Conservation (phyloP, 2,329 filamentous ascomycete genomes). For the Rutstroemia sp. region DNA sequence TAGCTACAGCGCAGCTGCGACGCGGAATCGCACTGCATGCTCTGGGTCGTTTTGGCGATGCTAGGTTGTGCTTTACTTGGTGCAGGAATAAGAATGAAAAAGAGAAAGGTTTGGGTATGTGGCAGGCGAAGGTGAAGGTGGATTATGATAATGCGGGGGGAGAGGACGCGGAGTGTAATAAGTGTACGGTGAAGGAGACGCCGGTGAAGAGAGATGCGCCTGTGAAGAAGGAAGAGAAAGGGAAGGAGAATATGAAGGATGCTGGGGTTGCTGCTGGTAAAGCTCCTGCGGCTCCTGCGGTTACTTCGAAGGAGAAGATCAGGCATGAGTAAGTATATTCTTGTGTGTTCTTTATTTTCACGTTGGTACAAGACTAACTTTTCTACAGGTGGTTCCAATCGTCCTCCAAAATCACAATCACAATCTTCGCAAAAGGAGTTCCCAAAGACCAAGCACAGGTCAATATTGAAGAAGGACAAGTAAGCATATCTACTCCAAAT, state of each 20-base stretch:
- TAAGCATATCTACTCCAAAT: slow-evolving; percentile 11
- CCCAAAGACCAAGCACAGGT: slow-evolving; percentile 47
- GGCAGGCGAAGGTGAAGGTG: slow-evolving; percentile 46
- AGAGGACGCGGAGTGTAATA: slow-evolving; percentile 40
- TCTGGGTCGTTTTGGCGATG: slow-evolving; percentile 65
- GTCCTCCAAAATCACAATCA: slow-evolving; percentile 51
- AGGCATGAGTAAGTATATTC: slow-evolving; percentile 42
- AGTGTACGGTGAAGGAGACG: slow-evolving; percentile 42
- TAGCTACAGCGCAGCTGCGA: slow-evolving; percentile 75
- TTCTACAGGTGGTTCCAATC: slow-evolving; percentile 52
- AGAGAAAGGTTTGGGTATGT: slow-evolving; percentile 47
- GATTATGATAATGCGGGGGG: slow-evolving; percentile 42
- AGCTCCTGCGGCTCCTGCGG: slow-evolving; percentile 7
- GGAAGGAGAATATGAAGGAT: background rate
- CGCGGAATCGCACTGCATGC: slow-evolving; percentile 68
- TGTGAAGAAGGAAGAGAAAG: background rate
- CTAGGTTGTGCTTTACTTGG: slow-evolving; percentile 61
- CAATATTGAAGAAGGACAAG: slow-evolving; percentile 30
- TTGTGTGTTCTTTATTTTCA: background rate
- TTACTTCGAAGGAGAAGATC: slow-evolving; percentile 49
- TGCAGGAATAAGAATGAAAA: slow-evolving; percentile 43
- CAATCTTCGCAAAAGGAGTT: slow-evolving; percentile 58
- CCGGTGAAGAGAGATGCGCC: slow-evolving; percentile 35
- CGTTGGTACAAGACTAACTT: background rate
- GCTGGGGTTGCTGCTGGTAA: slow-evolving; percentile 4